phyloP scores from a whole-genome alignment of 257 asterid species.

The Nicotiana tabacum region DNA sequence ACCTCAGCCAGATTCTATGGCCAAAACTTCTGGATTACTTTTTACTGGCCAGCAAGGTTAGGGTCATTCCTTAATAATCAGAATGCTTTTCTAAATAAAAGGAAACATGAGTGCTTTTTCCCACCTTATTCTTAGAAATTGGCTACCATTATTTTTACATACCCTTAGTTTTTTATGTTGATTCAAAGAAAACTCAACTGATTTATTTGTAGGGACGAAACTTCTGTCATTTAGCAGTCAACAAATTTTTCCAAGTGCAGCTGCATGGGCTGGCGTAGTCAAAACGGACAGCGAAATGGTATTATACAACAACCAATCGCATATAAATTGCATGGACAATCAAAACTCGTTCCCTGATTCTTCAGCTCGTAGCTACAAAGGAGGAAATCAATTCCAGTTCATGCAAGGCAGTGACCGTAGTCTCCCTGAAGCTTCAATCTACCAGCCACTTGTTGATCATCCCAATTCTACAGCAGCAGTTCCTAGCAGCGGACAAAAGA shows the following conservation, averaged over 20 bases:
- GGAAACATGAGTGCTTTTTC: background rate
- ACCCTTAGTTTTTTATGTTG: too few relatives aligned
- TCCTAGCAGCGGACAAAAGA: conserved; percentile 24
- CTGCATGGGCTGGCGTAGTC: conserved; percentile 40
- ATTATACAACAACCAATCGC: conserved; percentile 33
- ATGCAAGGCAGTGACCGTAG: conserved; percentile 25
- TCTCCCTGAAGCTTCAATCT: conserved; percentile 28
- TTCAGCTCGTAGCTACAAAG: conserved; percentile 30
- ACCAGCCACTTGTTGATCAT: conserved; percentile 35
- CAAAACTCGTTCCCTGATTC: conserved; percentile 30
- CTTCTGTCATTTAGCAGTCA: conserved; percentile 50
- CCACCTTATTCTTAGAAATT: conserved; percentile 6
- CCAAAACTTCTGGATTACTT: conserved; percentile 33
- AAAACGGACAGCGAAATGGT: conserved; percentile 33
- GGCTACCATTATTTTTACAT: background rate
- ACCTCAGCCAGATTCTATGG: conserved; percentile 60
- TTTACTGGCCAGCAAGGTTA: conserved; percentile 40
- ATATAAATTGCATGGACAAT: conserved; percentile 26
- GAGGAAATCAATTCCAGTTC: conserved; percentile 39
- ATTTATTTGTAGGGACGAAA: conserved; percentile 31
- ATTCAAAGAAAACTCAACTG: background rate
- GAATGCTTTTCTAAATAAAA: background rate
- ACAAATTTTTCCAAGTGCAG: conserved; percentile 33
- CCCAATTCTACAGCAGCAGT: conserved; percentile 24
- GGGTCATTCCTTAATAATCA: background rate